Evolutionary conservation across 2,329 filamentous ascomycete genomes (phyloP).

Genomic region (Pseudopithomyces maydicus): DNA sequence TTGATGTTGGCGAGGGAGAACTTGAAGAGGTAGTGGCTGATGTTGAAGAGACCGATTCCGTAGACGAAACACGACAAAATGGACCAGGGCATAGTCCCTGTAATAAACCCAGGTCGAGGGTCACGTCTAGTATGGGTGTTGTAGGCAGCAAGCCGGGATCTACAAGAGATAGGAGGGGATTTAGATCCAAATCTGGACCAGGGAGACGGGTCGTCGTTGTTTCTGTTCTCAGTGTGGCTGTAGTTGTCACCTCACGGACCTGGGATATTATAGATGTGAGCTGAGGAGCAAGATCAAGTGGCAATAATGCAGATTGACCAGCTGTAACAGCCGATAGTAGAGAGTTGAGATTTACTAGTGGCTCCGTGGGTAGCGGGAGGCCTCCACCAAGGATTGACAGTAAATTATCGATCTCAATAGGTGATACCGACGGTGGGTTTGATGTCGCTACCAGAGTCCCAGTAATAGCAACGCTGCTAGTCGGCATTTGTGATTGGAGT

Average conservation of each 20-base stretch:
- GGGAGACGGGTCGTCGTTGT: background rate
- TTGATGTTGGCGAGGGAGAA: background rate
- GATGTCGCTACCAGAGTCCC: background rate
- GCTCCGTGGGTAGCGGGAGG: background rate
- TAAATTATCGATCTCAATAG: background rate
- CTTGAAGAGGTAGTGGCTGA: background rate
- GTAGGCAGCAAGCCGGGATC: background rate
- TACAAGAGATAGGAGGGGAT: background rate
- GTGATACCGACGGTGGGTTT: background rate
- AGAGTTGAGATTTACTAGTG: background rate
- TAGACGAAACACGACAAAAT: background rate
- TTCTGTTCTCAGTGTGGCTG: background rate
- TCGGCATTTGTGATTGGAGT: background rate
- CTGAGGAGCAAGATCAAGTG: background rate
- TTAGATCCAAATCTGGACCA: background rate
- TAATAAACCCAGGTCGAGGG: conserved; percentile 1
- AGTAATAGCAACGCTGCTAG: background rate
- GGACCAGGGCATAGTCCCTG: conserved; percentile 1
- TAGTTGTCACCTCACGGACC: background rate
- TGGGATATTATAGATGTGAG: background rate
- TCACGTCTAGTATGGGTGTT: background rate
- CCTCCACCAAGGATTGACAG: background rate
- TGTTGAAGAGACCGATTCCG: background rate
- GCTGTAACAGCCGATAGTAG: background rate
- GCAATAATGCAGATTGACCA: background rate